phyloP scores from a whole-genome alignment of 2,329 filamentous ascomycete species.

The Elsinoe batatas region DNA sequence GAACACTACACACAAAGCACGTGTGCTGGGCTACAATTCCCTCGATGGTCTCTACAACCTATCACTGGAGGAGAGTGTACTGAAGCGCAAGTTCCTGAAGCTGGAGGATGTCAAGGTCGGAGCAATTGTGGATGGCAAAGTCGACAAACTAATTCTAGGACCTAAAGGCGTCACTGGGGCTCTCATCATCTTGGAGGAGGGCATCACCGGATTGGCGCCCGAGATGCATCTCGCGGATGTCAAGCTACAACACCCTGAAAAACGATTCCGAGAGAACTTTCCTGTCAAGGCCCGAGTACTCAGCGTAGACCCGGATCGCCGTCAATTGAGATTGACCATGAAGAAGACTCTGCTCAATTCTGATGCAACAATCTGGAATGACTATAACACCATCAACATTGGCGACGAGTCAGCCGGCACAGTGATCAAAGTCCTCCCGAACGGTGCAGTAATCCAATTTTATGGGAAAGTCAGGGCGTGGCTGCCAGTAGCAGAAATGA shows the following conservation, averaged over 20 bases:
- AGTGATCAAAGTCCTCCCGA: conserved; percentile 66
- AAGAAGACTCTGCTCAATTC: conserved; percentile 94
- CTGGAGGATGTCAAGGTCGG: conserved; percentile 82
- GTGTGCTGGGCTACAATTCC: conserved; percentile 77
- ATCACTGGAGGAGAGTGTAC: conserved; percentile 69
- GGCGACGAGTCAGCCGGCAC: conserved; percentile 78
- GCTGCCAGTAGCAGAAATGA: conserved; percentile 93
- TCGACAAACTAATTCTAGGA: conserved; percentile 76
- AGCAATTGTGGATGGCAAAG: conserved; percentile 65
- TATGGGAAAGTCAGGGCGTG: conserved; percentile 78
- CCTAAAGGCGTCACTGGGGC: conserved; percentile 70
- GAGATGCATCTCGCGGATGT: conserved; percentile 85
- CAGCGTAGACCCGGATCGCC: conserved; percentile 64
- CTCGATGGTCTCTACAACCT: conserved; percentile 78
- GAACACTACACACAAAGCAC: conserved; percentile 67
- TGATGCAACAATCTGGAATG: conserved; percentile 66
- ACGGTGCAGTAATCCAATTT: conserved; percentile 85
- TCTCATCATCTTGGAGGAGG: conserved; percentile 73
- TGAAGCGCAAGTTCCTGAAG: conserved; percentile 84
- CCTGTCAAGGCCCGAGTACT: conserved; percentile 78
- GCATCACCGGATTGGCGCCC: conserved; percentile 79
- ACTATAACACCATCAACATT: conserved; percentile 61
- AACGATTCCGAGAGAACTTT: conserved; percentile 84
- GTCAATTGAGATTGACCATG: conserved; percentile 74
- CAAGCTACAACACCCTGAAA: conserved; percentile 81